These are phyloP conservation scores for Pharnaceum exiguum DNA, from an alignment of 148 eudicot genomes.

Conservation along the genomic window DNA sequence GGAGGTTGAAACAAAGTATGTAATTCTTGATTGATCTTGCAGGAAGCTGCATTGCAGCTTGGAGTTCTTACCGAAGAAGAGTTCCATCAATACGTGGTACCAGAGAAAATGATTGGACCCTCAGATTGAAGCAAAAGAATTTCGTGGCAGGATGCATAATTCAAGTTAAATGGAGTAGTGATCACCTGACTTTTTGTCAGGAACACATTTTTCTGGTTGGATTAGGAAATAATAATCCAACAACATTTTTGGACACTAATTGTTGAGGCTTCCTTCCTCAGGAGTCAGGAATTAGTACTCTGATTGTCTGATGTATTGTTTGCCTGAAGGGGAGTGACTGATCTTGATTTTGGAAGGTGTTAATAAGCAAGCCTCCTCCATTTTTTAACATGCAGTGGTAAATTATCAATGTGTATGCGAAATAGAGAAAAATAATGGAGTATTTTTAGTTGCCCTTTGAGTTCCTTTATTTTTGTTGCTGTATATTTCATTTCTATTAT, in stretches of 20 bases:
- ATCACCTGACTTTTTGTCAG: background rate
- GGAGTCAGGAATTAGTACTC: too few relatives aligned
- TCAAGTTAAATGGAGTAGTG: background rate
- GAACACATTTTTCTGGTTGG: slow-evolving; percentile 2
- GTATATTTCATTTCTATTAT: too few relatives aligned
- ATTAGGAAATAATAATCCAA: slow-evolving; percentile 14
- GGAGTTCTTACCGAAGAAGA: slow-evolving; percentile 84
- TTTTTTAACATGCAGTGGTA: slow-evolving; percentile 3
- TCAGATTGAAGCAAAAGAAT: slow-evolving; percentile 27
- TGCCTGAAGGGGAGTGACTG: background rate
- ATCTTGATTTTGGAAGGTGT: background rate
- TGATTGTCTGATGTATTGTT: background rate
- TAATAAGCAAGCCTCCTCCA: slow-evolving; percentile 22
- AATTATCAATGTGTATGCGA: background rate
- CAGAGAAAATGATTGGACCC: slow-evolving; percentile 97
- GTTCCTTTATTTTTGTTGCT: too few relatives aligned
- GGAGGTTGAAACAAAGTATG: background rate
- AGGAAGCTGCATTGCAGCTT: slow-evolving; percentile 87
- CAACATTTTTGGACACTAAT: slow-evolving; percentile 3
- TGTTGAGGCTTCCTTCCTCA: slow-evolving; percentile 18
- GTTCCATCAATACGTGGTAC: slow-evolving; percentile 75
- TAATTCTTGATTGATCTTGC: slow-evolving; percentile 17
- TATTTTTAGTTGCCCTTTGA: background rate
- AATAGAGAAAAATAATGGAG: background rate
- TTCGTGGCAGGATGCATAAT: background rate